Evolutionary conservation across 1,284 basidiomycete species (phyloP), one percentile per base, ranked within the genome.

Genomic region (Fomes fomentarius): DNA sequence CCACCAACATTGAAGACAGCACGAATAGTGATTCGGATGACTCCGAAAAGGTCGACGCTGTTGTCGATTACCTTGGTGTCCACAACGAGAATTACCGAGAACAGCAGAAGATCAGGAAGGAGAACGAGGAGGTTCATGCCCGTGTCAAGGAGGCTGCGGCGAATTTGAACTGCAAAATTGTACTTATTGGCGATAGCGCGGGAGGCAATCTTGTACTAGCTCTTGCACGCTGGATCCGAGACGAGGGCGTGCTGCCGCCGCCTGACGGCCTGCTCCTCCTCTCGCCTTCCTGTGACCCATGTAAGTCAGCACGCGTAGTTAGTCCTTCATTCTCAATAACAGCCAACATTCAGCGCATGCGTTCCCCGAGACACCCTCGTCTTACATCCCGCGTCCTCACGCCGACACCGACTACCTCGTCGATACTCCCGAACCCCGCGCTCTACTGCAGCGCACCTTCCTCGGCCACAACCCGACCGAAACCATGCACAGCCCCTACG

Each of bases 171-270:
- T 74, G 74, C 55, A 84, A 85, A 63, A 80, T 91, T 47, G 66
- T 87, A 28, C 63, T 91, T 24, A 77, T 80, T 7, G 89, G 88
- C 17, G 88, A 91, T 65, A 84, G 81, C 38, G 87, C 89, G 0
- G 89, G 89, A 2, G 88, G 85, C 0, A 89, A 90, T 64, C 73
- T 90, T 2, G 83, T 81, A 0, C 73, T 89, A 2, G 82, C 84
- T 2, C 69, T 82, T 4, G 71, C 77, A 2, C 74, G 80, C 22
- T 82, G 80, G 79, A 68, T 82, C 22, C 69, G 78, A 37, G 78
- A 81, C 54, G 77, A 82, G 57, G 73, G 70, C 6, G 58, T 71
- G 8, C 63, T 81, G 0, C 76, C 76, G 4, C 65, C 70, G 24
- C 79, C 79, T 0, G 70, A 77, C 47, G 79, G 75, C 1, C 65